A percentile compares a stretch with the other conserved stretches of the same genome.
Evolutionary conservation across 2,329 filamentous ascomycete species (phyloP).

Genomic region (Colletotrichum euphorbiae): DNA sequence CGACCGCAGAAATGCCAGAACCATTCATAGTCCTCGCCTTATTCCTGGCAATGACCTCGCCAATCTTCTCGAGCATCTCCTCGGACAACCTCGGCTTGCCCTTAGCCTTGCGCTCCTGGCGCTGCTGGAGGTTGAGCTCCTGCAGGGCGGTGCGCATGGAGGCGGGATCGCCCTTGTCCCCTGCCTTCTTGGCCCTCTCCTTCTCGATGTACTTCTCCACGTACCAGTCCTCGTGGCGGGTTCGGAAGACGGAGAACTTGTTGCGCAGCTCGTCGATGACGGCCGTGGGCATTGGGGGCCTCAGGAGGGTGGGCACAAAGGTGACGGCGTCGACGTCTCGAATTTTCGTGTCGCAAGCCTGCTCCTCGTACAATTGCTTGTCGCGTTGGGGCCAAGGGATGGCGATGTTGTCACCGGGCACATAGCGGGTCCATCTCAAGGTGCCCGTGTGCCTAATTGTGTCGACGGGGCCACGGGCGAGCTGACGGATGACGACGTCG

Average conservation of each 20-base stretch:
- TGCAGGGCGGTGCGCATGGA: constrained; percentile 68
- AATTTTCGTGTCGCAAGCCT: constrained; percentile 77
- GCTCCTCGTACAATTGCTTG: constrained; percentile 62
- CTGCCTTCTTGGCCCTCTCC: constrained; percentile 56
- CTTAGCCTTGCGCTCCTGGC: constrained; percentile 61
- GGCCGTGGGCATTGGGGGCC: constrained; percentile 80
- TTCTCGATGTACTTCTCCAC: constrained; percentile 72
- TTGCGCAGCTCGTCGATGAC: constrained; percentile 89
- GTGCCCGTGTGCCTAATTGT: no score
- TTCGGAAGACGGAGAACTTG: constrained; percentile 85
- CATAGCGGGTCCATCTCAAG: constrained; percentile 57
- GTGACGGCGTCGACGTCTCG: constrained; percentile 79
- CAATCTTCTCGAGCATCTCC: constrained; percentile 72
- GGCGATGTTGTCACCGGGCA: constrained; percentile 76
- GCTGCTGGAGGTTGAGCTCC: constrained; percentile 68
- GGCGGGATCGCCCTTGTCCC: constrained; percentile 60
- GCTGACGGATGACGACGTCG: constrained; percentile 82
- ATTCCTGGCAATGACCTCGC: constrained; percentile 69
- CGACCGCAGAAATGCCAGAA: constrained; percentile 51
- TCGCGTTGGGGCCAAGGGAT: constrained; percentile 78
- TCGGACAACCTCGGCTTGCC: constrained; percentile 68
- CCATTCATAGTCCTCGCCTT: constrained; percentile 55
- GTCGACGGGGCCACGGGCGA: constrained; percentile 64
- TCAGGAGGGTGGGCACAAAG: constrained; percentile 81
- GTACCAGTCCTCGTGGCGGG: constrained; percentile 81